Percentiles rank a stretch among this genome's conserved stretches.
Evolutionary conservation across 768 basidiomycete genomes (phyloP).

Genomic region (Fomitopsis pulvina): DNA sequence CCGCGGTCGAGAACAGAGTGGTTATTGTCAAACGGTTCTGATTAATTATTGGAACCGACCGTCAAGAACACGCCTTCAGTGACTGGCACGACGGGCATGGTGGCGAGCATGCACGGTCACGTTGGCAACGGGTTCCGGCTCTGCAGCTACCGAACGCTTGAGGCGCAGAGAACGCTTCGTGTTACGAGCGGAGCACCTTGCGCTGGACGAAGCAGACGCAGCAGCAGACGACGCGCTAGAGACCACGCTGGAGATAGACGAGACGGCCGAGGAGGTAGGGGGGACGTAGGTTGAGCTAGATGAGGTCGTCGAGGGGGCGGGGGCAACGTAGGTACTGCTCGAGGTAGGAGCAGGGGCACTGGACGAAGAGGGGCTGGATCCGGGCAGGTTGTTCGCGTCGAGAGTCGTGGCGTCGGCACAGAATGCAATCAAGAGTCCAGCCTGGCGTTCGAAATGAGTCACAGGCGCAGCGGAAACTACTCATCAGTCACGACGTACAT

Average conservation of each 20-base stretch:
- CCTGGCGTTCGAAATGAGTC: constrained; percentile 21
- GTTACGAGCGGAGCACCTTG: background rate
- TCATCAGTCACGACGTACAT: constrained; percentile 29
- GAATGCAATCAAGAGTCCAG: constrained; percentile 42
- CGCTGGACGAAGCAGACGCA: background rate
- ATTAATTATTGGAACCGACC: background rate
- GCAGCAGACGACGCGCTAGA: background rate
- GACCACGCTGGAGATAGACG: background rate
- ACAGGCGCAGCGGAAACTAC: background rate
- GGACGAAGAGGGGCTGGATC: constrained; percentile 2
- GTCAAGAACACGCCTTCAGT: background rate
- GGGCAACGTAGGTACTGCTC: background rate
- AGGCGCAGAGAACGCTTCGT: background rate
- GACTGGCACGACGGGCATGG: background rate
- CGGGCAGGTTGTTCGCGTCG: constrained; percentile 3
- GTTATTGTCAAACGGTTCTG: too few relatives aligned
- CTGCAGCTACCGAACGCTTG: background rate
- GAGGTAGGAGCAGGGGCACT: background rate
- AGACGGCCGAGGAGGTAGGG: background rate
- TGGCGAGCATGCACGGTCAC: background rate
- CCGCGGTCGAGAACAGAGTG: too few relatives aligned
- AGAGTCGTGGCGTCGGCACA: constrained; percentile 30
- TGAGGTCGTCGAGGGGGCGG: background rate
- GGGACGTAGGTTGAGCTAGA: background rate
- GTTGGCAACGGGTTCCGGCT: background rate